These are phyloP conservation scores for Penicillium brasilianum DNA, from an alignment of 2,329 filamentous ascomycete species.

Conservation along the genomic window DNA sequence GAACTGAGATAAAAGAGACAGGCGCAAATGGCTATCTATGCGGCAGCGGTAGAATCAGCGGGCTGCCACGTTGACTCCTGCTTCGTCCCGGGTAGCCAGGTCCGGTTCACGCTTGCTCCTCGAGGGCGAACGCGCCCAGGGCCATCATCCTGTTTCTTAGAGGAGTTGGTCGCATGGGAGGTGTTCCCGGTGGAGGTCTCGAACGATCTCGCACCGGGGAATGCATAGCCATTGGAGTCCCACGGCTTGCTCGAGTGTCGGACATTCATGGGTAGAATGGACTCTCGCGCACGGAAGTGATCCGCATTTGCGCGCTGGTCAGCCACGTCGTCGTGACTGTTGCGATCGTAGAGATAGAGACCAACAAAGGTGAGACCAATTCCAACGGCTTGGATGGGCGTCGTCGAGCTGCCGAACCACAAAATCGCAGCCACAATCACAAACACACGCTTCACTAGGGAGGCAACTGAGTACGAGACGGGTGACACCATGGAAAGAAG, in stretches of 20 bases:
- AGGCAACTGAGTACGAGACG: conserved; percentile 96
- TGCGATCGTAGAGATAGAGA: conserved; percentile 93
- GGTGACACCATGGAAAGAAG: conserved; percentile 91
- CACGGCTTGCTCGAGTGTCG: conserved; percentile 43
- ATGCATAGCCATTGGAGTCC: conserved; percentile 45
- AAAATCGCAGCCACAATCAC: conserved; percentile 93
- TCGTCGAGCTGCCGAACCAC: conserved; percentile 94
- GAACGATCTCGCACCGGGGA: conserved; percentile 34
- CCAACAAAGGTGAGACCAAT: conserved; percentile 90
- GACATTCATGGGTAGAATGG: conserved; percentile 69
- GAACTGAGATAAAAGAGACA: conserved; percentile 1
- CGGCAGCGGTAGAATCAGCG: conserved; percentile 46
- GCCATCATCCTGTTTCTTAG: conserved; percentile 53
- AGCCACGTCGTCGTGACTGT: conserved; percentile 83
- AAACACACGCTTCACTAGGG: conserved; percentile 94
- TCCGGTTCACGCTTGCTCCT: conserved; percentile 45
- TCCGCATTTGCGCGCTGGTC: conserved; percentile 73
- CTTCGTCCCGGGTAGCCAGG: conserved; percentile 78
- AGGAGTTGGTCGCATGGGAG: conserved; percentile 28
- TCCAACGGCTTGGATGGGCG: conserved; percentile 77
- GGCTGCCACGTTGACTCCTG: conserved; percentile 82
- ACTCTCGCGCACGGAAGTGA: conserved; percentile 66
- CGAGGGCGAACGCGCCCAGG: conserved; percentile 49
- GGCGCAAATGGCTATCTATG: conserved; percentile 16
- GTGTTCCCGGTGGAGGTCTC: conserved; percentile 29